Evolutionary conservation across 176 grass and related monocot genomes (phyloP), one percentile per base, ranked within the genome.

Genomic region (Rhipidocladum racemiflorum): DNA sequence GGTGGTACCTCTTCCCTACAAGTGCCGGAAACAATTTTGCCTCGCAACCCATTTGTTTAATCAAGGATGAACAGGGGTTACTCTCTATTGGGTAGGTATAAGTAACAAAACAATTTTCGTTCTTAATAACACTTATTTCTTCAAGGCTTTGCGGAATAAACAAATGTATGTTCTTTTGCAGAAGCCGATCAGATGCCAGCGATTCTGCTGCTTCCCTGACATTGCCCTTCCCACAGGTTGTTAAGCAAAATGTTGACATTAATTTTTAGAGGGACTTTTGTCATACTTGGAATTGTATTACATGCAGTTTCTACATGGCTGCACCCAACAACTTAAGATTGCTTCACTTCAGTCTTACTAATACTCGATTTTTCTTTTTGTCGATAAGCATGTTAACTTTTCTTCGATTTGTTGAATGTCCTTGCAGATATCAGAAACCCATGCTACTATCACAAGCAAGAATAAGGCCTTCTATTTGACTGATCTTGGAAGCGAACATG

Each of bases 381-480:
- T 51, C 9, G 0, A 53, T 76, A 44, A 80, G 51, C 24, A 12
- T 69, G 5, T 8, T 78, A 48, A 85, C 61, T 50, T 35, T 25
- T 12, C 9, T 85, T 63, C 39, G 24, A 78, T 79, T 72, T 77
- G 70, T 44, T 73, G 60, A 62, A 77, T 60, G 64, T 65, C 27
- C 11, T 89, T 68, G 48, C 68, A 98, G 96, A 45, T 98, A 83
- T 92, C 90, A 83, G 85, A 91, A 85, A 88, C 69, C 36, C 96
- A 98, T 84, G 92, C 89, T 65, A 44, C 88, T 36, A 98, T 98
- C 70, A 90, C 81, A 79, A 93, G 86, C 89, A 95, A 93, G 69
- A 91, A 98, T 30, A 95, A 91, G 68, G 86, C 67, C 60, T 95
- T 98, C 78, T 98, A 91, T 69, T 29, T 98, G 83, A 98, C 89